A percentile compares a stretch with the other conserved stretches of the same genome.
Conservation (phyloP, 306 rosid genomes). For the Fragaria vesca region DNA sequence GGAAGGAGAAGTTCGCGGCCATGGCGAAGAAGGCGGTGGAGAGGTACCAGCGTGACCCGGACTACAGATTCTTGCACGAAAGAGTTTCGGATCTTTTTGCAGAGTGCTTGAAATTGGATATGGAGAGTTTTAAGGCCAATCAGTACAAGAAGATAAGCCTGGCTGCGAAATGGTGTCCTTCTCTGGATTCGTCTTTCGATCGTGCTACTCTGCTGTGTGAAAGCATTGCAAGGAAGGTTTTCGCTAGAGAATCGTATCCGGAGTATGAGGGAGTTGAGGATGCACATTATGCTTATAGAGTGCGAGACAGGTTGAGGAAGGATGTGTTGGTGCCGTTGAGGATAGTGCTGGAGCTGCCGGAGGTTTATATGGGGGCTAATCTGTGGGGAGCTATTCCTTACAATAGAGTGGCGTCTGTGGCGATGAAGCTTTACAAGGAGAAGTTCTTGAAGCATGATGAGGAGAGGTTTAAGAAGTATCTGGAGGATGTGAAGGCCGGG, state of each 20-base stretch:
- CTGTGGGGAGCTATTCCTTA: constrained; percentile 52
- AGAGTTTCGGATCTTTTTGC: constrained; percentile 54
- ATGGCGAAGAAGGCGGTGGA: constrained; percentile 59
- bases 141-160: constrained; percentile 39
- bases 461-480: constrained; percentile 44
- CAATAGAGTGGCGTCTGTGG: constrained; percentile 63
- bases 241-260: constrained; percentile 36
- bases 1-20: constrained; percentile 37
- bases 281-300: constrained; percentile 63
- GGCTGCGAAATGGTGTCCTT: constrained; percentile 86
- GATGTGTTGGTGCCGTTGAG: constrained; percentile 59
- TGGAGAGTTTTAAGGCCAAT: constrained; percentile 35
- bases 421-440: constrained; percentile 52
- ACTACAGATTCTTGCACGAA: constrained; percentile 45
- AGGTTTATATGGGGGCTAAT: constrained; percentile 62
- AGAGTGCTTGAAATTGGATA: constrained; percentile 46
- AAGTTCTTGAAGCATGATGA: constrained; percentile 52
- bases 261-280: constrained; percentile 65
- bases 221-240: constrained; percentile 55
- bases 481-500: constrained; percentile 43
- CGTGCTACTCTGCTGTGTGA: constrained; percentile 59
- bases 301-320: constrained; percentile 66
- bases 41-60: constrained; percentile 33
- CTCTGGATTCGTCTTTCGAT: constrained; percentile 64
- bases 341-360: constrained; percentile 65